Conservation (phyloP, 1,139 yeast species). For the Debaryomyces sp. region DNA sequence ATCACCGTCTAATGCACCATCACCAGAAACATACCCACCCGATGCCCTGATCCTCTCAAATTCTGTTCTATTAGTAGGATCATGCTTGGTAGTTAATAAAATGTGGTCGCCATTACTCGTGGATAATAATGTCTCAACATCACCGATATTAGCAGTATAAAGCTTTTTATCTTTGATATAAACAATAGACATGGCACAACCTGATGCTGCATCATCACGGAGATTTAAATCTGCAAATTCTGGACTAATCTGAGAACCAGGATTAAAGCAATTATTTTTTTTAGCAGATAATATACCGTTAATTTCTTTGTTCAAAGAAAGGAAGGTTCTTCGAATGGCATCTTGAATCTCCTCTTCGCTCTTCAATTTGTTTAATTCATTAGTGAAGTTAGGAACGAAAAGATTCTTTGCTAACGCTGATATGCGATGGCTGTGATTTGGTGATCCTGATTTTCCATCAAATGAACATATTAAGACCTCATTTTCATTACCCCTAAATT, state of each 20-base stretch:
- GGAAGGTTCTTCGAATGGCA: slow-evolving; percentile 80
- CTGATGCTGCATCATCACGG: slow-evolving; percentile 74
- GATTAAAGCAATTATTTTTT: slow-evolving; percentile 31
- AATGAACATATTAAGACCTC: slow-evolving; percentile 77
- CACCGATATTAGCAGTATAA: slow-evolving; percentile 90
- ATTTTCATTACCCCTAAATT: slow-evolving; percentile 79
- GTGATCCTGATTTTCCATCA: slow-evolving; percentile 74
- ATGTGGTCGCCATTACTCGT: slow-evolving; percentile 79
- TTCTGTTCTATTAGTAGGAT: slow-evolving; percentile 79
- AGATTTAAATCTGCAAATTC: slow-evolving; percentile 50
- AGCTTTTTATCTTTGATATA: slow-evolving; percentile 72
- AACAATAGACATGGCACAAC: slow-evolving; percentile 81
- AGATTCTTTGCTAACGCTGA: slow-evolving; percentile 76
- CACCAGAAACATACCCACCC: slow-evolving; percentile 88
- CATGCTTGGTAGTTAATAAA: slow-evolving; percentile 76
- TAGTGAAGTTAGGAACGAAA: slow-evolving; percentile 63
- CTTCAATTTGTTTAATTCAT: slow-evolving; percentile 59
- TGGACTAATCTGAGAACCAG: slow-evolving; percentile 23
- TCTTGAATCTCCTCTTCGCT: slow-evolving; percentile 50
- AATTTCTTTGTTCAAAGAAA: slow-evolving; percentile 79
- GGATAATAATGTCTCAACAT: slow-evolving; percentile 79
- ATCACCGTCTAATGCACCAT: slow-evolving; percentile 83
- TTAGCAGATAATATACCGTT: slow-evolving; percentile 44
- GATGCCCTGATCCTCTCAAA: slow-evolving; percentile 86
- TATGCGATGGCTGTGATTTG: slow-evolving; percentile 65